Conservation (phyloP, 2,329 filamentous ascomycete species). For the Curvularia verruculosa region DNA sequence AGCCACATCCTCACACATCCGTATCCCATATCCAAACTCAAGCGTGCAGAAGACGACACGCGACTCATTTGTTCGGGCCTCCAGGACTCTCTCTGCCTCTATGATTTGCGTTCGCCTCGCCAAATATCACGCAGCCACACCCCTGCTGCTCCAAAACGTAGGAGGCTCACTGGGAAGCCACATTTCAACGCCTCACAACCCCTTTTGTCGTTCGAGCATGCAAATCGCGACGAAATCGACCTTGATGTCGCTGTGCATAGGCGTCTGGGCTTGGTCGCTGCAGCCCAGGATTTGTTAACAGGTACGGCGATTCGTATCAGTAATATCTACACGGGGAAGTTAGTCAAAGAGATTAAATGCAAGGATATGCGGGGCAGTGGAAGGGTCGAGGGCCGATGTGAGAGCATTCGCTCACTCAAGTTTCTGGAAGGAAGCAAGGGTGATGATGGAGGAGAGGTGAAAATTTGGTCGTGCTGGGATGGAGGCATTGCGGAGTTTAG, state of each 20-base stretch:
- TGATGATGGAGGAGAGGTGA: slow-evolving; percentile 20
- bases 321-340: slow-evolving; percentile 43
- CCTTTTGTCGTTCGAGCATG: slow-evolving; percentile 35
- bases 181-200: slow-evolving; percentile 32
- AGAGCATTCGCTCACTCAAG: slow-evolving; percentile 31
- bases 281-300: slow-evolving; percentile 32
- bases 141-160: slow-evolving; percentile 18
- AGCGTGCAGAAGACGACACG: slow-evolving; percentile 34
- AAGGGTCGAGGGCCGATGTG: neutral
- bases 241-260: slow-evolving; percentile 40
- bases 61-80: slow-evolving; percentile 39
- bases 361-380: neutral
- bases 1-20: slow-evolving; percentile 37
- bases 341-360: slow-evolving; percentile 29
- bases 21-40: slow-evolving; percentile 29
- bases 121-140: neutral
- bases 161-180: slow-evolving; percentile 15
- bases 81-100: slow-evolving; percentile 35
- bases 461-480: slow-evolving; percentile 34
- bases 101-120: slow-evolving; percentile 39
- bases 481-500: slow-evolving; percentile 28
- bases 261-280: slow-evolving; percentile 42
- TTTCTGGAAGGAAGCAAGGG: slow-evolving; percentile 37
- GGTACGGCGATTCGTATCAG: slow-evolving; percentile 33
- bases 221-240: slow-evolving; percentile 33